Base-by-base conservation (phyloP, 2,329 filamentous ascomycete genomes). In the Blastomyces gilchristii region DNA sequence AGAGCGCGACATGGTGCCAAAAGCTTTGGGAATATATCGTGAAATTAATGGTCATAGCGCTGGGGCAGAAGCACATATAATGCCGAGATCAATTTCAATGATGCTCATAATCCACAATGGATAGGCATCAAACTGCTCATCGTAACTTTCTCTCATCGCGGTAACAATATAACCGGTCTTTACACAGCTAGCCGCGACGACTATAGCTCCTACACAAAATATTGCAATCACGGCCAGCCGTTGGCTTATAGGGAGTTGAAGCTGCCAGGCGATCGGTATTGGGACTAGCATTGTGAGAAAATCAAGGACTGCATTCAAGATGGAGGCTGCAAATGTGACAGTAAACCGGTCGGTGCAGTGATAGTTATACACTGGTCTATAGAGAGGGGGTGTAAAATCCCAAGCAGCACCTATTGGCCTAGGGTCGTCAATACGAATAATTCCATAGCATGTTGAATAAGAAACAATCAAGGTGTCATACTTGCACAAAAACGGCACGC, bases 71-170 rank as follows among this genome's bases (percentile, higher is more conserved):
- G 60, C 60, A 41, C 49, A 62, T n/a, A 56, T 62, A 53, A 62
- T 53, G n/a, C 60, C 50, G n/a, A 56, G 16, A 62, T 62, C 60
- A n/a, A 62, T 37, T 56, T 62, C 60, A 37, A 62, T 39, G 43
- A 56, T 62, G 31, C 47, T 22, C 43, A 53, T 43, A 39, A 62
- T 62, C 60, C 60, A 62, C 8, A 62, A 45, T 4, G 60, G 60
- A 62, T 62, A 62, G 4, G 28, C 60, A 25, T 62, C 60, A 49
- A 34, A 47, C 50, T 62, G 60, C 31, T 62, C 60, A 34, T 62
- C 50, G 16, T 61, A 61, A 41, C 37, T 62, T 16, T 56, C 25
- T 34, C 39, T 5, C 6, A 43, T 41, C 11, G 50, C 8, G 14
- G 14, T 28, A 34, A 58, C 49, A 28, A 57, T 16, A 34, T 62